phyloP scores from a whole-genome alignment of 2,329 filamentous ascomycete species.

The Pyrenophora teres region DNA sequence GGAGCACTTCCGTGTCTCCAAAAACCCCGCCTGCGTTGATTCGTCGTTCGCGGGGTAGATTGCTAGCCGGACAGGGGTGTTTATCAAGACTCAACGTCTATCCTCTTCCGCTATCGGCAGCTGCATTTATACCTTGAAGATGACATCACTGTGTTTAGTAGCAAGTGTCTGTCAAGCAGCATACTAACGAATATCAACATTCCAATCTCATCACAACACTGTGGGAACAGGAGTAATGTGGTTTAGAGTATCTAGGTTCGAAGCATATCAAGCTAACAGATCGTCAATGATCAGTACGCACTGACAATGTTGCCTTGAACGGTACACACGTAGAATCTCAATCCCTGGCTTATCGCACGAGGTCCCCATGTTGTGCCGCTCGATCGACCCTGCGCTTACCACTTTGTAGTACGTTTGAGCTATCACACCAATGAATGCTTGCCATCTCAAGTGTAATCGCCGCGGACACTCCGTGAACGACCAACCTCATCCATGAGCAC shows the following conservation, averaged over 20 bases:
- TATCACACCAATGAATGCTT: constrained; percentile 8
- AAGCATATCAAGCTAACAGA: not conserved
- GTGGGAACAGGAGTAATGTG: not conserved
- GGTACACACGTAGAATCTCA: not conserved
- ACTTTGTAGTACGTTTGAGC: not conserved
- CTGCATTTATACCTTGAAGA: constrained; percentile 1
- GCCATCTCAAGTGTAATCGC: constrained; percentile 1
- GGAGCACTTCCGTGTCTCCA: constrained; percentile 5
- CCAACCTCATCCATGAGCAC: constrained; percentile 1
- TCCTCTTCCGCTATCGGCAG: constrained; percentile 8
- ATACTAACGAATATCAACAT: not conserved
- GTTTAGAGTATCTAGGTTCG: not conserved
- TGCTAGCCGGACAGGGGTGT: constrained; percentile 9
- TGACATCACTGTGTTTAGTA: constrained; percentile 7
- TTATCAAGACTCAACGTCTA: constrained; percentile 1
- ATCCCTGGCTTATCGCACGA: constrained; percentile 8
- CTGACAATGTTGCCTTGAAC: not conserved
- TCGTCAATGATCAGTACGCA: not conserved
- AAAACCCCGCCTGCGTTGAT: not conserved
- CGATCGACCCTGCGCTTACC: constrained; percentile 4
- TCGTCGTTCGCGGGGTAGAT: constrained; percentile 11
- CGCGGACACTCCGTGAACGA: constrained; percentile 8
- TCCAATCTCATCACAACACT: not conserved
- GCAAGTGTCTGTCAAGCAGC: constrained; percentile 2
- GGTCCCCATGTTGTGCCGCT: not conserved